These are phyloP conservation scores for Suillus plorans DNA, from an alignment of 768 basidiomycete genomes.

Conservation along the genomic window DNA sequence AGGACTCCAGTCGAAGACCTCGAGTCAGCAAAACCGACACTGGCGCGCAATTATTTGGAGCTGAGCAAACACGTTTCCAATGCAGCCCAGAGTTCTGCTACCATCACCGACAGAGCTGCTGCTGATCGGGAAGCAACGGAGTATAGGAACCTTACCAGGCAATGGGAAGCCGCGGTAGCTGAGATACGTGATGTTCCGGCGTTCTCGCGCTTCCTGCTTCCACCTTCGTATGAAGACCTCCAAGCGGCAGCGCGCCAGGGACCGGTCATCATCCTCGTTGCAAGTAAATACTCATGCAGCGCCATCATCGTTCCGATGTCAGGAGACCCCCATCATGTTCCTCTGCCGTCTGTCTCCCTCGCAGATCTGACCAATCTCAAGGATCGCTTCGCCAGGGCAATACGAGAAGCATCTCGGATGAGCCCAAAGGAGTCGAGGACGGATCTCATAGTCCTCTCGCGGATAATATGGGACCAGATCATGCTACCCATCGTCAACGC, in stretches of 20 bases:
- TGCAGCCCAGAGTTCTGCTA: not conserved
- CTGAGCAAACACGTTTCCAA: not conserved
- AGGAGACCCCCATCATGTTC: not conserved
- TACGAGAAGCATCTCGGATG: too few relatives aligned
- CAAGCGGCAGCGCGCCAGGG: not conserved
- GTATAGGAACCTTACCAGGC: not conserved
- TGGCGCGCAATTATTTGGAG: not conserved
- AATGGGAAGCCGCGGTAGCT: not conserved
- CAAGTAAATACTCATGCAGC: not conserved
- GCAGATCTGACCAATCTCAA: too few relatives aligned
- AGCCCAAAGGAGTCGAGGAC: too few relatives aligned
- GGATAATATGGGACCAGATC: too few relatives aligned
- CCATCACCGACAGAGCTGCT: not conserved
- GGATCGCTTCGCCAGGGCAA: too few relatives aligned
- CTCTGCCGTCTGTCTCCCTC: too few relatives aligned
- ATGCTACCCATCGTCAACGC: too few relatives aligned
- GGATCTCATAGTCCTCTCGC: too few relatives aligned
- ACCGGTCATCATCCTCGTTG: not conserved
- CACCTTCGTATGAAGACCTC: not conserved
- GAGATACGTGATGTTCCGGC: not conserved
- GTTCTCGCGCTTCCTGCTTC: not conserved
- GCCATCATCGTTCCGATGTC: not conserved
- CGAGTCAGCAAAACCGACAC: not conserved
- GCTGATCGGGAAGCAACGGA: not conserved
- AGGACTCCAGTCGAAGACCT: slow-evolving; percentile 25